Evolutionary conservation across 305 asterid species (phyloP).

Genomic region (Fraxinus xanthoxyloides): DNA sequence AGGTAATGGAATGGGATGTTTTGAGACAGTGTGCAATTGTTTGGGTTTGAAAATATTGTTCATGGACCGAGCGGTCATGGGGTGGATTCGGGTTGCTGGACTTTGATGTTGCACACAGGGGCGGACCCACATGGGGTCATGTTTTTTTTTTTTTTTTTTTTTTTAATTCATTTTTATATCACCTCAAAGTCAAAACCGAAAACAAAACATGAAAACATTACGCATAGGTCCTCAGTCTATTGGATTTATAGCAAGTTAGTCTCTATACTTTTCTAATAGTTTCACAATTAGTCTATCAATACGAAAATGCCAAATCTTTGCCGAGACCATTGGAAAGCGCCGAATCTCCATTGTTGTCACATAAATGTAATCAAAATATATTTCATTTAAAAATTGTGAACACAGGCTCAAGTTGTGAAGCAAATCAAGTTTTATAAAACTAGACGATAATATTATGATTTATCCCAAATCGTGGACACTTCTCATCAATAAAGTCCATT

Average conservation of each 20-base stretch:
- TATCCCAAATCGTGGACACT: neutral
- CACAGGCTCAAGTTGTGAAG: neutral
- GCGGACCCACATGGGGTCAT: too few species aligned
- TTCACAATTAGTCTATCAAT: neutral
- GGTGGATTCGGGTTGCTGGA: too few species aligned
- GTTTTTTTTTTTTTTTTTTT: conserved; percentile 12
- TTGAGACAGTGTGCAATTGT: too few species aligned
- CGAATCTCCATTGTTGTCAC: neutral
- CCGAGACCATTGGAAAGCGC: neutral
- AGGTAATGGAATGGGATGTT: too few species aligned
- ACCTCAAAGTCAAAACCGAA: conserved; percentile 4
- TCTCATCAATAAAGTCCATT: neutral
- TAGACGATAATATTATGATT: neutral
- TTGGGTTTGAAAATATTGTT: too few species aligned
- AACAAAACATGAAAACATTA: neutral
- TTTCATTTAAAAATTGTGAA: neutral
- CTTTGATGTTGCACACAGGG: too few species aligned
- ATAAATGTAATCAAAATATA: neutral
- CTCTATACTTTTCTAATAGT: neutral
- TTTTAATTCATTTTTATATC: conserved; percentile 34
- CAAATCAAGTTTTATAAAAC: neutral
- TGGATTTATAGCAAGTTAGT: neutral
- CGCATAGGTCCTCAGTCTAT: neutral
- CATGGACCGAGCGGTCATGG: too few species aligned
- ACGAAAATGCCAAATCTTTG: neutral